Evolutionary conservation across 1,139 yeast genomes (phyloP), one percentile per base, ranked within the genome.

Genomic region (Yamadazyma oceani): DNA sequence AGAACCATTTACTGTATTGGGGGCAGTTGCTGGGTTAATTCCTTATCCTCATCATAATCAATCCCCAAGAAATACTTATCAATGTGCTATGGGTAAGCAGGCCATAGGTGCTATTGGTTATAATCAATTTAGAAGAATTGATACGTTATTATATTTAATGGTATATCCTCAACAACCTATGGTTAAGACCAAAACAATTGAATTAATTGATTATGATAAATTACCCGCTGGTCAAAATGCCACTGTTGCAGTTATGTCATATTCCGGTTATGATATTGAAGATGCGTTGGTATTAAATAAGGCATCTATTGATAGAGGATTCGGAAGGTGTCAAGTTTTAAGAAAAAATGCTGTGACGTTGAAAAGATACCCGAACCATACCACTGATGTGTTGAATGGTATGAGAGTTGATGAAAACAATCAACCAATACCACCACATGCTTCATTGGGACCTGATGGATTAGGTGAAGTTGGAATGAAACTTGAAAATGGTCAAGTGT

Each of bases 31-130:
- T 0, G 98, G 98, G 31, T 75, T 92, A 51, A 92, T 92, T 75
- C 99, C 99, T n/a, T 92, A 92, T 55, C 99, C 99, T 24, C 98
- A 92, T 61, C 99, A 92, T 62, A 92, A 92, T 62, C 98, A 92
- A 69, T 89, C 97, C 4, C 98, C 98, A 35, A 84, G 98, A 77
- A 92, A 92, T 61, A 92, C 98, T 0, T 92, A 92, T 69, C 98
- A 92, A 69, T 92, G 97, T 78, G 98, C 98, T 60, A 92, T 92
- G 98, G 98, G 98, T 80, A 92, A 92, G 70, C 99, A 92, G 69
- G 98, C 98, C 16, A 92, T 92, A 63, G 99, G 99, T 49, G 97
- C 97, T 7, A 94, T 94, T 64, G 97, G 95, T 19, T 92, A 92
- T 62, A 92, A 92, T 62, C 98, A 92, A 64, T 86, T 92, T 66